These are phyloP conservation scores for Alopecurus myosuroides DNA, from an alignment of 176 grass and related monocot genomes.

Conservation along the genomic window DNA sequence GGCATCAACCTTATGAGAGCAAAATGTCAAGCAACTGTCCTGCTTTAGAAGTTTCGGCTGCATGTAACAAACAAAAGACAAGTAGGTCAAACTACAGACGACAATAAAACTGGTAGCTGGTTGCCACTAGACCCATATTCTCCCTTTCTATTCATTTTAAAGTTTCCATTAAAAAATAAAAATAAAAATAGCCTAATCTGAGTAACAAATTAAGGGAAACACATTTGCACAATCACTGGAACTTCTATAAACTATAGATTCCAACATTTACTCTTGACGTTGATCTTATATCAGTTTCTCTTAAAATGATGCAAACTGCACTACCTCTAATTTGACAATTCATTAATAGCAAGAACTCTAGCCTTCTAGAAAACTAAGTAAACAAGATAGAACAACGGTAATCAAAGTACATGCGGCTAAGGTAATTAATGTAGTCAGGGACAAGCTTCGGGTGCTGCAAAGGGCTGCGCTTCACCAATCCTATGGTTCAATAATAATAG, in stretches of 20 bases:
- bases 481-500: background rate
- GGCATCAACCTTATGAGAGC: slow-evolving; percentile 68
- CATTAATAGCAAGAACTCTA: background rate
- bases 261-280: background rate
- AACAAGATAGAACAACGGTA: background rate
- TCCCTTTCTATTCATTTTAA: background rate
- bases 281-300: background rate
- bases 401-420: background rate
- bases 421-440: slow-evolving; percentile 2
- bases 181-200: background rate
- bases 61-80: slow-evolving; percentile 30
- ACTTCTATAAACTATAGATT: background rate
- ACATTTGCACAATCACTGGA: slow-evolving; percentile 8
- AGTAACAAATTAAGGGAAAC: slow-evolving; percentile 16
- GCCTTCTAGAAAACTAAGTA: background rate
- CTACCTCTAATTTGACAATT: background rate
- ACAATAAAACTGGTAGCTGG: background rate
- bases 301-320: background rate
- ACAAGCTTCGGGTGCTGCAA: background rate
- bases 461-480: background rate
- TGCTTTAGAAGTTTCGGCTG: slow-evolving; percentile 76
- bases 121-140: background rate
- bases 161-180: background rate
- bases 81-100: background rate
- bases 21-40: slow-evolving; percentile 78